phyloP scores from a whole-genome alignment of 306 rosid species.

The Gynostemma pentaphyllum region DNA sequence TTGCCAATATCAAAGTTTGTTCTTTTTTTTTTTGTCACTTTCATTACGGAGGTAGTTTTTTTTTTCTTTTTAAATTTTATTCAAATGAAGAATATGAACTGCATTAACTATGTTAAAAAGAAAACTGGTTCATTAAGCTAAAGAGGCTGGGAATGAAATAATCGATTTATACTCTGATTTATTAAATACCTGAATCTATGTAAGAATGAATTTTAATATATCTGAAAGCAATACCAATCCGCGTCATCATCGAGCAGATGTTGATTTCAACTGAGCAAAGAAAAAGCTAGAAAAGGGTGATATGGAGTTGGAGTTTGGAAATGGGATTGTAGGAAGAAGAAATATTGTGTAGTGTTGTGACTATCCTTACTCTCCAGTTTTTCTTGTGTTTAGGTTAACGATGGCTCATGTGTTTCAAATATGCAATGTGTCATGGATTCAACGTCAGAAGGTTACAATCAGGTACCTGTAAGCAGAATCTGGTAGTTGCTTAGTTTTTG shows the following conservation, averaged over 20 bases:
- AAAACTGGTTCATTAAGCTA: not conserved
- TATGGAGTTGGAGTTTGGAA: not conserved
- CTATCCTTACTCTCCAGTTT: not conserved
- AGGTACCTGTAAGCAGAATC: conserved; percentile 26
- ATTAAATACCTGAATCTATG: too few species aligned
- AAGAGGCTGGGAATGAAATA: not conserved
- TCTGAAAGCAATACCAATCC: not conserved
- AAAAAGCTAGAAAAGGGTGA: too few species aligned
- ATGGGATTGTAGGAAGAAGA: not conserved
- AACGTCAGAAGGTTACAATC: conserved; percentile 67
- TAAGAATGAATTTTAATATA: too few species aligned
- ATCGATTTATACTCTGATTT: too few species aligned
- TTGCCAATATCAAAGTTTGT: not conserved
- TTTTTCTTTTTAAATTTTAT: too few species aligned
- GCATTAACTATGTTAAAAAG: not conserved
- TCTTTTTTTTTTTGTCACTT: not conserved
- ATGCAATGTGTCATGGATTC: conserved; percentile 83
- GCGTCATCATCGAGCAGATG: not conserved
- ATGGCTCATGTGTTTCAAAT: conserved; percentile 88
- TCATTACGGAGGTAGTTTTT: not conserved
- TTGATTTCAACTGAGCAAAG: not conserved
- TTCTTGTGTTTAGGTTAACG: conserved; percentile 48
- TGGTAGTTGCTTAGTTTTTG: not conserved
- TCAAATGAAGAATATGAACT: not conserved
- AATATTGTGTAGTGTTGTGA: not conserved